Base-by-base conservation (phyloP, 2,329 filamentous ascomycete species). In the Aspergillus pseudotamarii region DNA sequence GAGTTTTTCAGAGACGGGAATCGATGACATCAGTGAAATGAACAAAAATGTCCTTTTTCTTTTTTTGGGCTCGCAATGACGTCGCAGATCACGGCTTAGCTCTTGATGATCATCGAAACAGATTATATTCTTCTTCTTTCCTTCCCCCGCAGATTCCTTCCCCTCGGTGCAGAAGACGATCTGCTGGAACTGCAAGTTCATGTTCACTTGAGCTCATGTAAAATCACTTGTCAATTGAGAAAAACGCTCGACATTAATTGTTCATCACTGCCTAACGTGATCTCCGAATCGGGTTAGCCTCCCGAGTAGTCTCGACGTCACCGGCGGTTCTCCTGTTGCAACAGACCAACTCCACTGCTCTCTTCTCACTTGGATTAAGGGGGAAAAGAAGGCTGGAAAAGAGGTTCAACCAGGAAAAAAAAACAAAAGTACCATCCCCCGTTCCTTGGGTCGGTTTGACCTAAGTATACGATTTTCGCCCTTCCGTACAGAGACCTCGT, bases 301-400 rank as follows among this genome's bases (percentile, higher is more conserved):
- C 45, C 45, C 57, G 34, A 59, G 23, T 54, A 65, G 65, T 67
- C 65, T 68, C 68, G 68, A 71, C 69, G 69, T 71, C 69, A 71
- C 69, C 63, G 60, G 45, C 43, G 16, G 58, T 43, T 16, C 14
- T 41, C 23, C n/a, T 32, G 56, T 58, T 58, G 38, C 26, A 32
- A 36, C 51, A 53, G 23, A 26, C 55, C 56, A 26, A 46, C 55
- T 59, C 48, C 36, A 50, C 45, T 48, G 12, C 45, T 23, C 21
- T 48, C 23, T 6, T 14, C 21, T 8, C 12, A 28, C 23, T 26
- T 41, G 45, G 45, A 14, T 26, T 23, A 48, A 48, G 45, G 45
- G 45, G 45, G 38, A 41, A 41, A 28, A 28, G 45, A 48, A 48
- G 43, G 10, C 43, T 14, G 43, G 14, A 23, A 46, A 12, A 46